Evolutionary conservation across 371 early-diverging fungal species (phyloP).

Genomic region (Rhizomucor miehei): DNA sequence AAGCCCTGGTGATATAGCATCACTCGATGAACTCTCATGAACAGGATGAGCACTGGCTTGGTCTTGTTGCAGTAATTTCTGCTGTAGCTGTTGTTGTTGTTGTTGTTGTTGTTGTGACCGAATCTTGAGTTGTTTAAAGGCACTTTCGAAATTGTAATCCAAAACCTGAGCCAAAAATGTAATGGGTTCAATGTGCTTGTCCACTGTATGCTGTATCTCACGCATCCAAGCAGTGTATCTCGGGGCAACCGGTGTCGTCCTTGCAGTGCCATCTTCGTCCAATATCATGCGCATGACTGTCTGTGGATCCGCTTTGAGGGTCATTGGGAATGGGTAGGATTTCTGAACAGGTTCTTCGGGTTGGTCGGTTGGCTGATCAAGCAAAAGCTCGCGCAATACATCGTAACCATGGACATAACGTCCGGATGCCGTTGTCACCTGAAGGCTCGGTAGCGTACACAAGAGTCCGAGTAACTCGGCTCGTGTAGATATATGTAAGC

Average conservation of each 20-base stretch:
- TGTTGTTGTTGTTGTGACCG: conserved; percentile 12
- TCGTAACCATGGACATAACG: conserved; percentile 49
- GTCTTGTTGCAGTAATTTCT: conserved; percentile 1
- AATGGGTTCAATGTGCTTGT: conserved; percentile 47
- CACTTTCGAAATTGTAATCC: conserved; percentile 48
- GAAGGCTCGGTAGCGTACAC: conserved; percentile 45
- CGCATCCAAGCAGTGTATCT: conserved; percentile 55
- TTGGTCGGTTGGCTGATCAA: conserved; percentile 30
- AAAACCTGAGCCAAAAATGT: conserved; percentile 42
- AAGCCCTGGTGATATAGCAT: neutral
- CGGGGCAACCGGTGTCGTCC: conserved; percentile 10
- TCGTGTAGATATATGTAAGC: conserved; percentile 35
- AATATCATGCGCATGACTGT: conserved; percentile 37
- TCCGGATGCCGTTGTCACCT: conserved; percentile 19
- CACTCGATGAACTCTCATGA: conserved; percentile 9
- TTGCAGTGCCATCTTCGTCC: conserved; percentile 17
- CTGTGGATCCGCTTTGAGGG: conserved; percentile 42
- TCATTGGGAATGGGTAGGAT: conserved; percentile 37
- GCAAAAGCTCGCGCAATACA: conserved; percentile 35
- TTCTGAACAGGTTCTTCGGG: conserved; percentile 11
- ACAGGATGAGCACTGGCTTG: neutral
- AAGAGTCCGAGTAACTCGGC: conserved; percentile 32
- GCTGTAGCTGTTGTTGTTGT: conserved; percentile 8
- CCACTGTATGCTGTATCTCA: conserved; percentile 41
- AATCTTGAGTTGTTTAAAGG: conserved; percentile 34